Evolutionary conservation across 2,329 filamentous ascomycete genomes (phyloP), one percentile per base, ranked within the genome.

Genomic region (Trichophyton benhamiae): DNA sequence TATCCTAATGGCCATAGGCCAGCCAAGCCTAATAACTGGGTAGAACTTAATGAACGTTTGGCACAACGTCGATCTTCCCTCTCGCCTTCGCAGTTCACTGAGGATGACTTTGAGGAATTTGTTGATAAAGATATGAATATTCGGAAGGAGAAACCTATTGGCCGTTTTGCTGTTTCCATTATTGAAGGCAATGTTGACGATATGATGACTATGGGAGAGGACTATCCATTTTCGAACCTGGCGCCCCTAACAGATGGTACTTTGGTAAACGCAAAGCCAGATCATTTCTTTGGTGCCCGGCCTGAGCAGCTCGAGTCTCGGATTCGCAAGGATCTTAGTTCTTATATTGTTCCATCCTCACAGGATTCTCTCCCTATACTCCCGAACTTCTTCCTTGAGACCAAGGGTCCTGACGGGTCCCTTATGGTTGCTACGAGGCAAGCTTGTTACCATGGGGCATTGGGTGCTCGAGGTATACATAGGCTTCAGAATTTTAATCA

Each of bases 331-430:
- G 63, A 66, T 58, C 65, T 66, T 36, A 60, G 63, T n/a, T 11
- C 61, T 33, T 62, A 58, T 27, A 72, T 74, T 55, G 62, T 72
- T 17, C 70, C 70, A 62, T 71, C 66, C 36, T 70, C 65, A 20
- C 65, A 69, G 46, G 30, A 57, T 8, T 64, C 69, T 55, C 67
- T 67, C 61, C 74, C 73, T 0, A 61, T 73, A 4, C 68, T 65
- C 30, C 75, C 74, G 2, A 78, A 78, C 65, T 75, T 78, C 61
- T 78, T 78, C 61, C 17, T 78, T 0, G 73, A 73, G 58, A 71
- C 66, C 0, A 78, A 78, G 62, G 72, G 71, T 0, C 73, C 71
- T 7, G 61, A 72, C 59, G 72, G 72, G 2, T 67, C 63, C 48
- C 11, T 59, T 4, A 68, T 60, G 7, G 72, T 74, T 5, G 72